Base-by-base conservation (phyloP, 106 monocot species). In the Dioscorea dumetorum region DNA sequence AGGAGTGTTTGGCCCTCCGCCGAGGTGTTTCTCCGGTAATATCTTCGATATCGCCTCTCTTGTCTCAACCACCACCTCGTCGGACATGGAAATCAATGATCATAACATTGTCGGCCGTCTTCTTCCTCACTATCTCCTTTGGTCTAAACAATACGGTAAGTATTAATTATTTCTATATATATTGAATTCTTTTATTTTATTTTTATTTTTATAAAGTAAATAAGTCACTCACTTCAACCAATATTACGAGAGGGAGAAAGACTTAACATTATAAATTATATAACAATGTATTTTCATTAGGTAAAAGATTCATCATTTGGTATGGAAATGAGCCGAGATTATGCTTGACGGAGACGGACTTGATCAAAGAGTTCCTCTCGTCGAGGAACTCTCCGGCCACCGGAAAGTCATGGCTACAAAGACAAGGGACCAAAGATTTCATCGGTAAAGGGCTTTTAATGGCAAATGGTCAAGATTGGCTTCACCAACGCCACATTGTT, bases 321-420 rank as follows among this genome's bases (percentile, higher is more conserved):
- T 89, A 87, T 53, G 91, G 92, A 15, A 92, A 86, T 70, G 97
- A 99, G 84, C 92, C 97, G 57, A 61, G 97, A 78, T 66, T 99
- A 67, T 99, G 97, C 74, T 48, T 99, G 63, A 85, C 84, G 4
- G 97, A 99, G 32, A 85, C 77, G 0, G 97, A 89, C 33, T 57
- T 87, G 83, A 87, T 99, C 24, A 89, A 87, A 69, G 97, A 99
- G 77, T 69, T 99, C 24, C 73, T 99, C 24, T 92, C 97, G 0
- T 82, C 89, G 0, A 99, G 87, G 48, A 77, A 73, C 62, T 72
- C 71, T 11, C 79, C 86, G 32, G 12, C 67, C 23, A 70, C 89
- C 5, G 97, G 97, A 15, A 83, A 83, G 73, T 99, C 97, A 7
- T 92, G 97, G 97, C 57, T 92, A 12, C 97, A 99, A 71, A 78